Percentiles rank a stretch among this genome's conserved stretches.
Conservation (phyloP, 306 rosid species). For the Argentina anserina region DNA sequence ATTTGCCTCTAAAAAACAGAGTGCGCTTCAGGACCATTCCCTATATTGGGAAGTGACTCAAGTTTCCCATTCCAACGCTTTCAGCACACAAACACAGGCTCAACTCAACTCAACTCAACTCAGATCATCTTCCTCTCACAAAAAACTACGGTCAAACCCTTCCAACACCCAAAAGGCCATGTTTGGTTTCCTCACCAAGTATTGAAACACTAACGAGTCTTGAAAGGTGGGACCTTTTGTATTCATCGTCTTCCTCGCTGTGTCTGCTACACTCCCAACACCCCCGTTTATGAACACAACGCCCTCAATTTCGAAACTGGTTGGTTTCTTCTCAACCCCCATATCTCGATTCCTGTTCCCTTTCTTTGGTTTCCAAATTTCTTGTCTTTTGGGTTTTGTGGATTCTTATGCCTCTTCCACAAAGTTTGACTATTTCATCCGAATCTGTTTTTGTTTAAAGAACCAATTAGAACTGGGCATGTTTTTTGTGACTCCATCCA, state of each 20-base stretch:
- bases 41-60: neutral
- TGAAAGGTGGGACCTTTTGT: conserved; percentile 29
- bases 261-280: conserved; percentile 34
- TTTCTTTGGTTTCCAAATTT: neutral
- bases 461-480: neutral
- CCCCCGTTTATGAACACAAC: conserved; percentile 59
- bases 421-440: conserved; percentile 7
- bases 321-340: conserved; percentile 13
- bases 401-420: conserved; percentile 13
- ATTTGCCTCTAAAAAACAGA: too few species aligned
- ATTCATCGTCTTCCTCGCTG: conserved; percentile 22
- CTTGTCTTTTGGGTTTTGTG: conserved; percentile 20
- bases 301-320: conserved; percentile 48
- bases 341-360: conserved; percentile 1
- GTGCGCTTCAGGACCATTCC: too few species aligned
- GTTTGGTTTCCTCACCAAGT: neutral
- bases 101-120: too few species aligned
- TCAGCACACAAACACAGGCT: neutral
- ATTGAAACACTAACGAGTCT: neutral
- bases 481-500: neutral
- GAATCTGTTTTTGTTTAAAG: conserved; percentile 4
- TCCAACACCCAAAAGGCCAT: neutral
- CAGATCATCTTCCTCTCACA: neutral
- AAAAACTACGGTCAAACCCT: neutral
- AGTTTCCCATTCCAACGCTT: neutral